phyloP scores from a whole-genome alignment of 352 stramenopile genomes.

The Halophytophthora polymorphica region DNA sequence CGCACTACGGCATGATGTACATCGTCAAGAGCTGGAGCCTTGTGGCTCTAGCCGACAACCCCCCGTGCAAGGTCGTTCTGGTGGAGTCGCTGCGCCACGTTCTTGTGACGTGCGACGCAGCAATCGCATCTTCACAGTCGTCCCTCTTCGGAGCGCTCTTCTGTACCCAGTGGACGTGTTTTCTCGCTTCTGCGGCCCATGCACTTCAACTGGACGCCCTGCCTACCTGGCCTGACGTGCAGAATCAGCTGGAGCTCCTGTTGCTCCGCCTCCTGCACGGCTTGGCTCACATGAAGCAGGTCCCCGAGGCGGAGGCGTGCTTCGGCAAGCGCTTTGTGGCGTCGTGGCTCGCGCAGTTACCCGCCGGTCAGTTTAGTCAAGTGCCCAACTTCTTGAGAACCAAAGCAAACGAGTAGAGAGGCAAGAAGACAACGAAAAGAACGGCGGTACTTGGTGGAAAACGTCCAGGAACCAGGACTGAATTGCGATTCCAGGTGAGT shows the following conservation, averaged over 20 bases:
- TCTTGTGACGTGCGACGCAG: conserved; percentile 19
- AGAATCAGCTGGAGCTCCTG: conserved; percentile 28
- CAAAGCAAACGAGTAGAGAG: conserved; percentile 13
- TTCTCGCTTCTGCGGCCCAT: conserved; percentile 10
- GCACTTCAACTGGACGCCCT: conserved; percentile 13
- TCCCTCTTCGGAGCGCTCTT: conserved; percentile 20
- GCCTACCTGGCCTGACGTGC: conserved; percentile 4
- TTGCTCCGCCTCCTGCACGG: conserved; percentile 34
- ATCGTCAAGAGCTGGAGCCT: conserved; percentile 32
- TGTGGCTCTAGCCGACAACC: conserved; percentile 1
- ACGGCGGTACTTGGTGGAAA: too few relatives aligned
- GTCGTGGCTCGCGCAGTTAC: conserved; percentile 31
- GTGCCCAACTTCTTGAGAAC: conserved; percentile 24
- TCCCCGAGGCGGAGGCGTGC: conserved; percentile 4
- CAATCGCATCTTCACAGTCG: conserved; percentile 17
- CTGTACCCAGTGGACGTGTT: conserved; percentile 40
- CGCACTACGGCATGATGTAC: conserved; percentile 27
- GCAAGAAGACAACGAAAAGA: too few relatives aligned
- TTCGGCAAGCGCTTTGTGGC: conserved; percentile 31
- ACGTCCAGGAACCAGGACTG: too few relatives aligned
- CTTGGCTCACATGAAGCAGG: conserved; percentile 12
- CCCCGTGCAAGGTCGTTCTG: conserved; percentile 4
- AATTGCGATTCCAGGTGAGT: too few relatives aligned
- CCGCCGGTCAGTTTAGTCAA: conserved; percentile 19
- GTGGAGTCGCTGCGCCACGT: conserved; percentile 27